Conservation (phyloP, 2,329 filamentous ascomycete genomes). For the Gremmenia infestans region DNA sequence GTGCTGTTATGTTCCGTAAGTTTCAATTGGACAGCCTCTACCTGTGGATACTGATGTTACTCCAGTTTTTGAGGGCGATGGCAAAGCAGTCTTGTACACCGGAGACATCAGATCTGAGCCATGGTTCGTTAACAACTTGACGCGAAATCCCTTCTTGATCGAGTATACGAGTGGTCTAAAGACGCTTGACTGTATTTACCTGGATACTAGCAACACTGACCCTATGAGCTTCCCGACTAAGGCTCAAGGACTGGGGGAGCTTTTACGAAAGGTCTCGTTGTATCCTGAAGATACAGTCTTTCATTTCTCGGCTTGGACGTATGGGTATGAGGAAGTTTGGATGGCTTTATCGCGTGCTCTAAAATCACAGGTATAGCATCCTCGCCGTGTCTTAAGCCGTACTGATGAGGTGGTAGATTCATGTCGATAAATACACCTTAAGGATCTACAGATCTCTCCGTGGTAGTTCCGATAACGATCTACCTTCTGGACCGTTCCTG, state of each 20-base stretch:
- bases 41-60: slow-evolving; percentile 1
- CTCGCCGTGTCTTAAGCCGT: neutral
- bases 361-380: slow-evolving; percentile 48
- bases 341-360: slow-evolving; percentile 69
- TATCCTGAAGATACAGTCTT: slow-evolving; percentile 75
- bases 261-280: slow-evolving; percentile 60
- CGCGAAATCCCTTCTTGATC: slow-evolving; percentile 66
- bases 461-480: slow-evolving; percentile 36
- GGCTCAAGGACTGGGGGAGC: slow-evolving; percentile 68
- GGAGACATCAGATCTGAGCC: slow-evolving; percentile 82
- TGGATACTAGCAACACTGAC: slow-evolving; percentile 74
- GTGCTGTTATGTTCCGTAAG: slow-evolving; percentile 81
- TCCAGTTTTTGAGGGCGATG: slow-evolving; percentile 65
- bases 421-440: slow-evolving; percentile 78
- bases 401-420: slow-evolving; percentile 48
- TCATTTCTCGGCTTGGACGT: slow-evolving; percentile 85
- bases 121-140: slow-evolving; percentile 76
- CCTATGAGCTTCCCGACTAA: slow-evolving; percentile 53
- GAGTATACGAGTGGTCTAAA: slow-evolving; percentile 66
- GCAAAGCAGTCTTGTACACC: slow-evolving; percentile 76
- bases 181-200: slow-evolving; percentile 73
- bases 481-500: slow-evolving; percentile 30
- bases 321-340: slow-evolving; percentile 92
- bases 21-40: neutral
- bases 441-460: slow-evolving; percentile 64